Evolutionary conservation across 2,329 filamentous ascomycete genomes (phyloP).

Genomic region (Fusarium sp.): DNA sequence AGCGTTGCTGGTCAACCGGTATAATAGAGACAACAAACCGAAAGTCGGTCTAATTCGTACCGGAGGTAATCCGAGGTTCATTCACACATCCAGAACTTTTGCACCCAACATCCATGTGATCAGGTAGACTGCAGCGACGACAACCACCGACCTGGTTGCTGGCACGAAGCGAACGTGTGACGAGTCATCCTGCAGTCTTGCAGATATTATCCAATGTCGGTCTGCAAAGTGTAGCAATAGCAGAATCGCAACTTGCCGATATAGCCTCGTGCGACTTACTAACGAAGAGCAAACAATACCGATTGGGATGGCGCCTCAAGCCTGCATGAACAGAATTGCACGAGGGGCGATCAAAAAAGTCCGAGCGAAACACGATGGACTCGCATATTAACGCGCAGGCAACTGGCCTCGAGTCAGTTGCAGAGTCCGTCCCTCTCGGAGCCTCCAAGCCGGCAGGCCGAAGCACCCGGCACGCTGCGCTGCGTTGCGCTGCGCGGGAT

Average conservation of each 20-base stretch:
- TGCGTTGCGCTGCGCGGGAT: not conserved
- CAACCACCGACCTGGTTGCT: not conserved
- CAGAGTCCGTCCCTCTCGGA: not conserved
- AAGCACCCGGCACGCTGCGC: constrained; percentile 3
- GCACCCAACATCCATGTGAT: not conserved
- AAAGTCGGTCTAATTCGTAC: not conserved
- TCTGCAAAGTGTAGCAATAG: not conserved
- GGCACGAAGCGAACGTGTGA: not conserved
- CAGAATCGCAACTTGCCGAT: not conserved
- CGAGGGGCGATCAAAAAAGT: not conserved
- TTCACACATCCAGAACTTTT: not conserved
- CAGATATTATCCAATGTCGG: not conserved
- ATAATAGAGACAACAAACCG: not conserved
- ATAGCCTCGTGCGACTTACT: not conserved
- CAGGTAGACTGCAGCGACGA: not conserved
- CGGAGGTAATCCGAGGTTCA: not conserved
- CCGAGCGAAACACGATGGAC: constrained; percentile 2
- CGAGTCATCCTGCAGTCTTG: not conserved
- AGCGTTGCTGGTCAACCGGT: not conserved
- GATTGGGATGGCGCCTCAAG: not conserved
- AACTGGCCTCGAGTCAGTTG: constrained; percentile 16
- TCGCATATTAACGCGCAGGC: not conserved
- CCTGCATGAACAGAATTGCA: constrained; percentile 4
- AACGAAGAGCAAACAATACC: not conserved
- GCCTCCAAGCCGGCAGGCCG: constrained; percentile 3